Evolutionary conservation across 2,329 filamentous ascomycete genomes (phyloP).

Genomic region (Sarocladium brachiariae): DNA sequence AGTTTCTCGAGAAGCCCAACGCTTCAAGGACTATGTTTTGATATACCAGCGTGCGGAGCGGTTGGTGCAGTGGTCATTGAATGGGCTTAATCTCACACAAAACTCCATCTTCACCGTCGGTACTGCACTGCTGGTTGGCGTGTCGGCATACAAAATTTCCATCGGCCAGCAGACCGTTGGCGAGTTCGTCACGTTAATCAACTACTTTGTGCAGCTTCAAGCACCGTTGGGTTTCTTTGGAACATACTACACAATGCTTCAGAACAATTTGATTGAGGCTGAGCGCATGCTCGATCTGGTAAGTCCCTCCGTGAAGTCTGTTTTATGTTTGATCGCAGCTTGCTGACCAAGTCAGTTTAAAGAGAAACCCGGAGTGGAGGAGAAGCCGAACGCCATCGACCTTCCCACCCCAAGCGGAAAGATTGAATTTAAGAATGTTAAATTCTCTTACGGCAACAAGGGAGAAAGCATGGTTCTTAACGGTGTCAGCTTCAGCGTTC

Average conservation of each 20-base stretch:
- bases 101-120: slow-evolving; percentile 58
- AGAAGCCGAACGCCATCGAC: slow-evolving; percentile 30
- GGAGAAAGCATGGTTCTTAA: slow-evolving; percentile 28
- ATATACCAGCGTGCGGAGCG: slow-evolving; percentile 50
- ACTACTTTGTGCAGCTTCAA: slow-evolving; percentile 55
- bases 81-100: slow-evolving; percentile 54
- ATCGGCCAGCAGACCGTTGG: slow-evolving; percentile 45
- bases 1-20: slow-evolving; percentile 49
- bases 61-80: slow-evolving; percentile 47
- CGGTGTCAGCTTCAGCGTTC: slow-evolving; percentile 33
- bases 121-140: slow-evolving; percentile 51
- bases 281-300: slow-evolving; percentile 38
- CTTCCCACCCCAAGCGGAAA: slow-evolving; percentile 28
- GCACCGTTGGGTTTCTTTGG: slow-evolving; percentile 56
- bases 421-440: slow-evolving; percentile 34
- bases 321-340: neutral
- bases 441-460: slow-evolving; percentile 34
- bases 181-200: slow-evolving; percentile 49
- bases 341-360: slow-evolving; percentile 28
- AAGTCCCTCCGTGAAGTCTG: slow-evolving; percentile 11
- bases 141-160: slow-evolving; percentile 57
- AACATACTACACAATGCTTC: slow-evolving; percentile 38
- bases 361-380: slow-evolving; percentile 34
- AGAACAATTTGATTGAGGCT: slow-evolving; percentile 39
- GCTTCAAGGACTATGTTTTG: slow-evolving; percentile 47